A percentile compares a stretch with the other conserved stretches of the same genome.
Evolutionary conservation across 192 early-diverging fungal species (phyloP).

Genomic region (Backusella parvicylindrica): DNA sequence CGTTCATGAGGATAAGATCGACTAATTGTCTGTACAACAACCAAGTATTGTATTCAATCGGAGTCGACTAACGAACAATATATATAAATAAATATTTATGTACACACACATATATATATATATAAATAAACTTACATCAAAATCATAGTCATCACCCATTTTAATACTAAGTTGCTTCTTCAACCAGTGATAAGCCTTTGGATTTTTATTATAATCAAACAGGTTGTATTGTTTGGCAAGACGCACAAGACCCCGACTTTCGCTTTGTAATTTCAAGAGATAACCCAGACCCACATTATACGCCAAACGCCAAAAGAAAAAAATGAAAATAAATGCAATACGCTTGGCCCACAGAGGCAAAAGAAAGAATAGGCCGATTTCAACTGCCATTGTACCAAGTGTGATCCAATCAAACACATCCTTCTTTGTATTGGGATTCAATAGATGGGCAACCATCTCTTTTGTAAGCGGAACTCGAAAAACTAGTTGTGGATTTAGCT

Average conservation of each 20-base stretch:
- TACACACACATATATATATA: background rate
- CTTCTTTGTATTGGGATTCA: conserved; percentile 66
- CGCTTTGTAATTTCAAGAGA: conserved; percentile 79
- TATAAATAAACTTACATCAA: conserved; percentile 54
- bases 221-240: conserved; percentile 68
- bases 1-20: conserved; percentile 91
- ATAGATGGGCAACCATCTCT: conserved; percentile 74
- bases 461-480: conserved; percentile 74
- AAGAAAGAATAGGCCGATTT: conserved; percentile 65
- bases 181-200: conserved; percentile 55
- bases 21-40: conserved; percentile 91
- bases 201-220: conserved; percentile 55
- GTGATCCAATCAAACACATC: conserved; percentile 73
- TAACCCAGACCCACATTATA: conserved; percentile 89
- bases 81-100: background rate
- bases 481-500: conserved; percentile 32
- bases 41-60: conserved; percentile 97
- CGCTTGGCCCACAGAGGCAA: conserved; percentile 53
- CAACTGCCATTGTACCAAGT: conserved; percentile 57
- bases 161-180: conserved; percentile 68
- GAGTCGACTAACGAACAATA: conserved; percentile 50
- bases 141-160: conserved; percentile 78
- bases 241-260: conserved; percentile 64
- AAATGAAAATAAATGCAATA: conserved; percentile 66
- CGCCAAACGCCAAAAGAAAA: conserved; percentile 82